Percentiles rank a stretch among this genome's conserved stretches.
Conservation (phyloP, 2,329 filamentous ascomycete genomes). For the Colletotrichum tabaci region DNA sequence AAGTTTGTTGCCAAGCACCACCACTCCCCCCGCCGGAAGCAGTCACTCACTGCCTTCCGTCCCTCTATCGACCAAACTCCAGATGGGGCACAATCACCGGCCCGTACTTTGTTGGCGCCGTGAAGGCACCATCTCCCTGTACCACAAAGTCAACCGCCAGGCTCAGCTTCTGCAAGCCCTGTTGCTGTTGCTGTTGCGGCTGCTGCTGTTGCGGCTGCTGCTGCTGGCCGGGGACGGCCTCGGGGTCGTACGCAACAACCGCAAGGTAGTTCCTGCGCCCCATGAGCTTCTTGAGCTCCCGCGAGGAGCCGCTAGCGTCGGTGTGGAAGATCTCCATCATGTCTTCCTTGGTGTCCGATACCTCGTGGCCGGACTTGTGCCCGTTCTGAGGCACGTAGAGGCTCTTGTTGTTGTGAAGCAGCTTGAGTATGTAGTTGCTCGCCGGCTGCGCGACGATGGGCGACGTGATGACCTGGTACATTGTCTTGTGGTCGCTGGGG, state of each 20-base stretch:
- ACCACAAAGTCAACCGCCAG: conserved; percentile 97
- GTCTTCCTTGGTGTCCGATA: conserved; percentile 96
- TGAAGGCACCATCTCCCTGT: conserved; percentile 88
- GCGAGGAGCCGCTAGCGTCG: conserved; percentile 85
- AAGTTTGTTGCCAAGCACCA: background rate
- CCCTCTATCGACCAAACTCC: conserved; percentile 76
- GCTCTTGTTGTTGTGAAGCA: conserved; percentile 95
- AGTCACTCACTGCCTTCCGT: background rate
- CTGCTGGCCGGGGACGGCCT: conserved; percentile 66
- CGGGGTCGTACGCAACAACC: conserved; percentile 94
- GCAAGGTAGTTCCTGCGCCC: conserved; percentile 92
- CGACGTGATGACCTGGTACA: conserved; percentile 98
- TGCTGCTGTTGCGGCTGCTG: conserved; percentile 47
- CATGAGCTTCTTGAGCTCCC: conserved; percentile 94
- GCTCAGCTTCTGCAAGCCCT: conserved; percentile 78
- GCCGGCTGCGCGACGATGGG: conserved; percentile 93
- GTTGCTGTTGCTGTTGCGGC: conserved; percentile 50
- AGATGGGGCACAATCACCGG: conserved; percentile 94
- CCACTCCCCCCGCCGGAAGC: too few relatives aligned
- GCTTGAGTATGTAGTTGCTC: conserved; percentile 87
- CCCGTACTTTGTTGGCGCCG: conserved; percentile 92
- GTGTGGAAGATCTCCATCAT: conserved; percentile 99
- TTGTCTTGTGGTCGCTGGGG: conserved; percentile 96
- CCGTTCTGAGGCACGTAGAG: conserved; percentile 94
- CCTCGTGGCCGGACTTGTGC: conserved; percentile 78